These are phyloP conservation scores for Phytopythium kandeliae DNA, from an alignment of 352 stramenopile genomes.

Conservation along the genomic window DNA sequence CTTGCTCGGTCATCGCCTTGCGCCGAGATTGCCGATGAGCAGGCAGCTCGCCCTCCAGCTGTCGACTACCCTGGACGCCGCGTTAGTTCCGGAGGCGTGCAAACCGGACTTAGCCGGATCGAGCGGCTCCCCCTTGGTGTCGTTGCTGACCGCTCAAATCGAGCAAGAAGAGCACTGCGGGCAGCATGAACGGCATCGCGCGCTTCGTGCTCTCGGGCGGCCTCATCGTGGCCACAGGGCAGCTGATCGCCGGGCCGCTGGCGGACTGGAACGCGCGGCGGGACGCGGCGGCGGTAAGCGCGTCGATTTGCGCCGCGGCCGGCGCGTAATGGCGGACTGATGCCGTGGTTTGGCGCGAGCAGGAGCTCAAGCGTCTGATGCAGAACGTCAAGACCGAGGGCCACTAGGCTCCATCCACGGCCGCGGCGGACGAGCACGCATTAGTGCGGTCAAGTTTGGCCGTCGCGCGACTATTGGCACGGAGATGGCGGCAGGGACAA, in stretches of 20 bases:
- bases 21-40: too few species aligned
- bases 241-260: conserved; percentile 57
- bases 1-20: conserved; percentile 10
- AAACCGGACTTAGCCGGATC: neutral
- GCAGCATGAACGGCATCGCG: conserved; percentile 62
- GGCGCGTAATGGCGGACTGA: neutral
- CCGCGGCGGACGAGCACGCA: too few species aligned
- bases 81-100: too few species aligned
- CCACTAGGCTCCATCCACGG: neutral
- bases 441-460: neutral
- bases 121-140: neutral
- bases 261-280: conserved; percentile 76
- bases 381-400: conserved; percentile 14
- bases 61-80: too few species aligned
- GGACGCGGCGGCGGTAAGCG: conserved; percentile 50
- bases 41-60: too few species aligned
- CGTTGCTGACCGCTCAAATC: neutral
- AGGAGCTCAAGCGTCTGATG: conserved; percentile 33
- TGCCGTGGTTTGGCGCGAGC: neutral
- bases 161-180: neutral
- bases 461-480: neutral
- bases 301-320: too few species aligned
- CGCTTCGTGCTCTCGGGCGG: conserved; percentile 68
- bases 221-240: conserved; percentile 58
- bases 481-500: neutral